A percentile compares a stretch with the other conserved stretches of the same genome.
These are phyloP conservation scores for Ogataea zsoltii DNA, from an alignment of 805 yeast species.

Conservation along the genomic window DNA sequence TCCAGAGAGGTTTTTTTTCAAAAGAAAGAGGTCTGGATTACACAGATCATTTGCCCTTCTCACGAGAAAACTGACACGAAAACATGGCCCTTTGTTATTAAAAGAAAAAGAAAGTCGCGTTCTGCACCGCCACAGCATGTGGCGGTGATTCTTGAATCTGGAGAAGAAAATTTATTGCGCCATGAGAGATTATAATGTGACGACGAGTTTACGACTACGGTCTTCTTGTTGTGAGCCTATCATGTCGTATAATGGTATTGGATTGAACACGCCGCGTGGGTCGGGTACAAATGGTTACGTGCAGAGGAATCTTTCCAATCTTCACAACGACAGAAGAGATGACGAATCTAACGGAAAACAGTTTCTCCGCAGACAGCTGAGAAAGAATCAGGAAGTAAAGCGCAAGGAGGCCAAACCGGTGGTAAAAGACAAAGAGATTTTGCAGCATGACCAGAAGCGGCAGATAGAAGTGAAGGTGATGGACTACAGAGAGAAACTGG, in stretches of 20 bases:
- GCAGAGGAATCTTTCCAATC: conserved; percentile 43
- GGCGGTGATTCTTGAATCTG: conserved; percentile 1
- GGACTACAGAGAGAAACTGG: conserved; percentile 52
- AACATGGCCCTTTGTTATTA: background rate
- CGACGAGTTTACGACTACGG: too few species aligned
- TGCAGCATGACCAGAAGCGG: conserved; percentile 39
- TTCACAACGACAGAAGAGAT: conserved; percentile 22
- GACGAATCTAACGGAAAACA: conserved; percentile 37
- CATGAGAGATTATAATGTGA: too few species aligned
- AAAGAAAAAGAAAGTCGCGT: background rate
- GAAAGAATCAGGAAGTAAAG: conserved; percentile 13
- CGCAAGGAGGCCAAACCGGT: conserved; percentile 9
- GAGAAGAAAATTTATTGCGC: background rate
- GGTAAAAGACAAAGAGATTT: conserved; percentile 30
- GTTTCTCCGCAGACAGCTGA: conserved; percentile 38
- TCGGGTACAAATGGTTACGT: conserved; percentile 65
- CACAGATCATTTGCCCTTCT: background rate
- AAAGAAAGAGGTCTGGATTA: too few species aligned
- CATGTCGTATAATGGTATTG: conserved; percentile 62
- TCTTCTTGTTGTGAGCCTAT: background rate
- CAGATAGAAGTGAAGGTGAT: conserved; percentile 46
- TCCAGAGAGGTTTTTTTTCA: background rate
- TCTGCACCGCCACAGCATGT: background rate
- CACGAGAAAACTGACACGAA: conserved; percentile 2
- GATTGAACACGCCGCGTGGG: conserved; percentile 57